These are phyloP conservation scores for Viola odorata DNA, from an alignment of 345 rosid genomes.

Conservation along the genomic window DNA sequence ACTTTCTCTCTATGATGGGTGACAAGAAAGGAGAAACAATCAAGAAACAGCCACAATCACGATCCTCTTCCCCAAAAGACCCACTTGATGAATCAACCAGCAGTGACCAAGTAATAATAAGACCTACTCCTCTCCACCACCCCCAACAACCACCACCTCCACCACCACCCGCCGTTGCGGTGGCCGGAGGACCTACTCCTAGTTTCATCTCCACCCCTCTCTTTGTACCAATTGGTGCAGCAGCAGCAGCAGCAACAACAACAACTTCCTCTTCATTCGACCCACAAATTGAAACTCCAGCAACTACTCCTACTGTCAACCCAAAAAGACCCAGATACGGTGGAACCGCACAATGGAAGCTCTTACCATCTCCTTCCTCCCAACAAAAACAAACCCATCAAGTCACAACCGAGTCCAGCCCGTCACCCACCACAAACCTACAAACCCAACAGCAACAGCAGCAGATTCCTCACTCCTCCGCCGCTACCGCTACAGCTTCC, in stretches of 20 bases:
- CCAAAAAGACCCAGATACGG: constrained; percentile 69
- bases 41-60: constrained; percentile 39
- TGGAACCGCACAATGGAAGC: constrained; percentile 64
- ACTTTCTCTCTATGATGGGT: constrained; percentile 34
- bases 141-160: constrained; percentile 27
- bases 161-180: constrained; percentile 20
- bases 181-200: constrained; percentile 18
- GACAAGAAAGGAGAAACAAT: constrained; percentile 50
- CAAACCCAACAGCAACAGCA: constrained; percentile 8
- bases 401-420: constrained; percentile 35
- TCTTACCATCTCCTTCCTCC: constrained; percentile 54
- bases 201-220: constrained; percentile 48
- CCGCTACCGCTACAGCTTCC: constrained; percentile 42
- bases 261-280: constrained; percentile 44
- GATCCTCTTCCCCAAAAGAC: constrained; percentile 48
- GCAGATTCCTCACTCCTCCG: too few relatives aligned
- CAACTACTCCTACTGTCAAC: constrained; percentile 18
- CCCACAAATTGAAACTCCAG: constrained; percentile 34
- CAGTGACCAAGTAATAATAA: constrained; percentile 17
- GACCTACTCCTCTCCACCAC: constrained; percentile 15
- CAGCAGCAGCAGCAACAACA: too few relatives aligned
- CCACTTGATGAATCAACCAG: constrained; percentile 39
- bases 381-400: constrained; percentile 28
- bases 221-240: constrained; percentile 43
- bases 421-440: constrained; percentile 40